Conservation (phyloP, 352 stramenopile genomes). For the Blastocystis sp. region DNA sequence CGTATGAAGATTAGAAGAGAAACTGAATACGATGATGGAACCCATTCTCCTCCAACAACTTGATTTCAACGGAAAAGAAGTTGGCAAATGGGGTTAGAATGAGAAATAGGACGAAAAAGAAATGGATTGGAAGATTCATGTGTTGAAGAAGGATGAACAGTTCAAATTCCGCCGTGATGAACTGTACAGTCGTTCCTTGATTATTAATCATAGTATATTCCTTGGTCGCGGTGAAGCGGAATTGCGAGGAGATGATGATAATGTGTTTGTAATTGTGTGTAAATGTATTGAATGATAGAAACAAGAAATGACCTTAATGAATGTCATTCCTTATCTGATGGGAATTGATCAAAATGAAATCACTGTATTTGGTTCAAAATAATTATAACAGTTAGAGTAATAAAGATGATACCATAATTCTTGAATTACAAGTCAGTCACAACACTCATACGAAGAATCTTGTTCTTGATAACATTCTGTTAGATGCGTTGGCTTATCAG, state of each 20-base stretch:
- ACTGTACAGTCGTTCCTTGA: neutral
- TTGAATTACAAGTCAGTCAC: conserved; percentile 21
- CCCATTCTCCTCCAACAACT: conserved; percentile 2
- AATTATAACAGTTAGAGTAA: conserved; percentile 6
- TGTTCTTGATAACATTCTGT: neutral
- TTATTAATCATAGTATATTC: neutral
- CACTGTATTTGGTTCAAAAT: neutral
- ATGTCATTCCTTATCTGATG: conserved; percentile 32
- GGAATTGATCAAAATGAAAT: neutral
- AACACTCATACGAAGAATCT: conserved; percentile 53
- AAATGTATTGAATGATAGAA: neutral
- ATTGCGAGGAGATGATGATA: neutral
- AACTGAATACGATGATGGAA: neutral
- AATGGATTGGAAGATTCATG: neutral
- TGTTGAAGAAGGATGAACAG: conserved; percentile 44
- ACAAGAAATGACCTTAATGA: neutral
- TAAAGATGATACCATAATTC: neutral
- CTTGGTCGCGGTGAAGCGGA: conserved; percentile 12
- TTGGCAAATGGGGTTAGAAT: neutral
- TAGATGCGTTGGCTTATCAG: neutral
- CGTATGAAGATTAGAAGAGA: neutral
- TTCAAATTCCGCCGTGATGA: conserved; percentile 32
- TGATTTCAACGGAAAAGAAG: neutral
- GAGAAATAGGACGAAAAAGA: neutral
- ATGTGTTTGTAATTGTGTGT: neutral